A percentile compares a stretch with the other conserved stretches of the same genome.
phyloP scores from a whole-genome alignment of 2,329 filamentous ascomycete species.

The Trichoderma arundinaceum region DNA sequence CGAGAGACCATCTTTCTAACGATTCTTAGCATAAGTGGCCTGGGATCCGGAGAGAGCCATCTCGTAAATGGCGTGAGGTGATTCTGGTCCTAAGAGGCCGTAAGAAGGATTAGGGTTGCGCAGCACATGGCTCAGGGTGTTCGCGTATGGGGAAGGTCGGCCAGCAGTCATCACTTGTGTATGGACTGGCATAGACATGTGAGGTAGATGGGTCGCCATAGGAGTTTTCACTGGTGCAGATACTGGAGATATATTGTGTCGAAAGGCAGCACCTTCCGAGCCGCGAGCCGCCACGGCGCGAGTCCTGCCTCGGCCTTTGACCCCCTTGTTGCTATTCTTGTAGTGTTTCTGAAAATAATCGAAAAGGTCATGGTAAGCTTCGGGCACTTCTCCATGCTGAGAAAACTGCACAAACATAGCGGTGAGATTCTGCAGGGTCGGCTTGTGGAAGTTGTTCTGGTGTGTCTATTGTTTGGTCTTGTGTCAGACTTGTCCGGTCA shows the following conservation, averaged over 20 bases:
- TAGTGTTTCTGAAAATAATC: slow-evolving; percentile 87
- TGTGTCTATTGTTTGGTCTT: slow-evolving; percentile 65
- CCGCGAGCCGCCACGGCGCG: slow-evolving; percentile 61
- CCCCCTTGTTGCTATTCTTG: slow-evolving; percentile 98
- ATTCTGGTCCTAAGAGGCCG: slow-evolving; percentile 55
- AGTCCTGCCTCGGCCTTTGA: slow-evolving; percentile 92
- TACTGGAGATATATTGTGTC: slow-evolving; percentile 33
- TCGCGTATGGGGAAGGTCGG: slow-evolving; percentile 43
- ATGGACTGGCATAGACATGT: slow-evolving; percentile 41
- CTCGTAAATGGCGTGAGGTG: slow-evolving; percentile 49
- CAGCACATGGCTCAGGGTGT: slow-evolving; percentile 39
- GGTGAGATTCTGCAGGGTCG: slow-evolving; percentile 73
- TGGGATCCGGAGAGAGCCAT: slow-evolving; percentile 51
- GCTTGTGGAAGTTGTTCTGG: slow-evolving; percentile 89
- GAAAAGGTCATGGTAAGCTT: slow-evolving; percentile 76
- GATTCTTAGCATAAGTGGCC: slow-evolving; percentile 51
- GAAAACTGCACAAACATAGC: slow-evolving; percentile 69
- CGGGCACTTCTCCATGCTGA: slow-evolving; percentile 62
- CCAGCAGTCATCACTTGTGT: slow-evolving; percentile 41
- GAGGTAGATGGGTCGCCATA: slow-evolving; percentile 36
- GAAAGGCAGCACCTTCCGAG: slow-evolving; percentile 38
- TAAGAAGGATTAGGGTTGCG: slow-evolving; percentile 46
- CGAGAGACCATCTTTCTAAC: neutral
- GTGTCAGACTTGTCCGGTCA: neutral
- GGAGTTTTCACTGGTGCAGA: slow-evolving; percentile 32